phyloP scores from a whole-genome alignment of 306 rosid genomes.

The Adenanthera pavonina region DNA sequence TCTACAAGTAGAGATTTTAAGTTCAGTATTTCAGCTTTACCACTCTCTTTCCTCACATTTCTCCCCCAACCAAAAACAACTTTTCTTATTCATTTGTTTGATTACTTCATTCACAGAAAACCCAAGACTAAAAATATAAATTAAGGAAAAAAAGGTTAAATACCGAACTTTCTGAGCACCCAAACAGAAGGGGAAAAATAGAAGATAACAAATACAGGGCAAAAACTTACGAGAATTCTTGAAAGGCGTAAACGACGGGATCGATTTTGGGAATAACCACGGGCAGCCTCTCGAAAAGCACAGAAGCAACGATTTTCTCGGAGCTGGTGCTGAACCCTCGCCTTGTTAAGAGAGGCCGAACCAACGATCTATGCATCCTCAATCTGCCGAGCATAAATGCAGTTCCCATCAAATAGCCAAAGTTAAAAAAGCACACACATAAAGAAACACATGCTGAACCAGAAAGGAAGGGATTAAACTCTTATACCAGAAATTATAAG shows the following conservation, averaged over 20 bases:
- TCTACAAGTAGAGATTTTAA: not conserved
- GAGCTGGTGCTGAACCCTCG: conserved; percentile 68
- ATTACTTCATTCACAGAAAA: not conserved
- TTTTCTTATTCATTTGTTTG: not conserved
- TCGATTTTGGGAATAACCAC: conserved; percentile 88
- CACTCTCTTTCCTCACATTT: not conserved
- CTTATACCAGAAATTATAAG: not conserved
- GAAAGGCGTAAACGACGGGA: conserved; percentile 88
- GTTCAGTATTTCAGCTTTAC: conserved; percentile 3
- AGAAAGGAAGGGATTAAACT: not conserved
- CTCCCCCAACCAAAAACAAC: not conserved
- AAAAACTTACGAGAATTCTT: conserved; percentile 77
- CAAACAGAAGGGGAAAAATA: conserved; percentile 13
- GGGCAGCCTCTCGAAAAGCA: conserved; percentile 91
- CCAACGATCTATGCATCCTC: conserved; percentile 70
- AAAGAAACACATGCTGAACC: not conserved
- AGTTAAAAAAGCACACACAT: not conserved
- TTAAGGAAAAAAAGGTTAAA: not conserved
- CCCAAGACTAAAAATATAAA: not conserved
- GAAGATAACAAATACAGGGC: not conserved
- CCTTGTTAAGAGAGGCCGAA: conserved; percentile 50
- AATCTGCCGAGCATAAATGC: conserved; percentile 9
- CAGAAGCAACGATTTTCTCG: conserved; percentile 80
- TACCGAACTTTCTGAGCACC: not conserved
- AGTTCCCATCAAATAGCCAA: not conserved